Conservation (phyloP, 768 basidiomycete genomes). For the Kockovaella imperatae region DNA sequence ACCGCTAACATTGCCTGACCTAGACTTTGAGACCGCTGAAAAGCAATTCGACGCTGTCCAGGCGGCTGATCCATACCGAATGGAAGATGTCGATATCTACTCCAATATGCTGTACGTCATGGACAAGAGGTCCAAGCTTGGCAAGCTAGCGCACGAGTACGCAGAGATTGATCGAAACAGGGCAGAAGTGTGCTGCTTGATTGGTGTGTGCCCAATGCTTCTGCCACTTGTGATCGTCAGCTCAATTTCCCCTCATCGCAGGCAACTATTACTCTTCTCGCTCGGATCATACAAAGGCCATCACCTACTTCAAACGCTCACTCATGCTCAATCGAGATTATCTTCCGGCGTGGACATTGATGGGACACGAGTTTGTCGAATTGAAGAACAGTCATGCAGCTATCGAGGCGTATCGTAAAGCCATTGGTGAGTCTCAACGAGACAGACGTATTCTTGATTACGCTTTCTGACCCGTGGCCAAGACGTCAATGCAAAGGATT, state of each 20-base stretch:
- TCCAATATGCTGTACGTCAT: constrained; percentile 96
- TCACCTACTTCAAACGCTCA: constrained; percentile 87
- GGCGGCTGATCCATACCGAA: constrained; percentile 69
- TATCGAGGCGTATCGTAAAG: constrained; percentile 92
- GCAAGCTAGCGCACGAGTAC: constrained; percentile 85
- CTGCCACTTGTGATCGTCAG: constrained; percentile 2
- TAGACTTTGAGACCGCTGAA: constrained; percentile 84
- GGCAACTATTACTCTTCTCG: constrained; percentile 97
- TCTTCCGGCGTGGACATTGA: constrained; percentile 93
- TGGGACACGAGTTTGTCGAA: constrained; percentile 98
- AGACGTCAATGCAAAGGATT: constrained; percentile 97
- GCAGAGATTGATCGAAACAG: constrained; percentile 80
- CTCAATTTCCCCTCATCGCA: constrained; percentile 38
- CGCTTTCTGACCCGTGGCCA: not conserved
- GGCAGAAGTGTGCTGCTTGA: constrained; percentile 91
- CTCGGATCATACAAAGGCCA: constrained; percentile 88
- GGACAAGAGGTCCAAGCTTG: constrained; percentile 77
- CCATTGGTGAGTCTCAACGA: constrained; percentile 83
- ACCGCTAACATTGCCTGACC: constrained; percentile 3
- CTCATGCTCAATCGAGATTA: constrained; percentile 92
- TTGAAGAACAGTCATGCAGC: constrained; percentile 99
- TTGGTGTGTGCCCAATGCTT: constrained; percentile 53
- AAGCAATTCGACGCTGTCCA: constrained; percentile 76
- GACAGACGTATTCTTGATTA: not conserved
- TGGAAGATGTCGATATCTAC: constrained; percentile 91